Percentiles rank a stretch among this genome's conserved stretches.
phyloP scores from a whole-genome alignment of 306 rosid genomes.

The Begonia fuchsioides region DNA sequence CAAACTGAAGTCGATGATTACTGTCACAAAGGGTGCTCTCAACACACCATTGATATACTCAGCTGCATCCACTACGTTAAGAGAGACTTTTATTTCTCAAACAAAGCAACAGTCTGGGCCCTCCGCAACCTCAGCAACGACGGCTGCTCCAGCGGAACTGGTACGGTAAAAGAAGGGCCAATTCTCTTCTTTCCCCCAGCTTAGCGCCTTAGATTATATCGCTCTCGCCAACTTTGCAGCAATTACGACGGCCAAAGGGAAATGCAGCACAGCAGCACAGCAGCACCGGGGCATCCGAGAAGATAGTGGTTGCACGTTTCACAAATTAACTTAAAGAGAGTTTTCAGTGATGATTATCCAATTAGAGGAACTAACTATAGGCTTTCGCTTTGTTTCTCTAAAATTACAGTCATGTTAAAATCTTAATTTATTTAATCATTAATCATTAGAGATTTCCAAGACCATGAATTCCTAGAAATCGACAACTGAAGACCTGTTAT shows the following conservation, averaged over 20 bases:
- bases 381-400: no score
- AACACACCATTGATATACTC: constrained; percentile 4
- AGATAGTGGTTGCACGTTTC: background rate
- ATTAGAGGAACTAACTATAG: no score
- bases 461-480: background rate
- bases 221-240: background rate
- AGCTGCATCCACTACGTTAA: constrained; percentile 4
- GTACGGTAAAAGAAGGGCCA: background rate
- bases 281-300: background rate
- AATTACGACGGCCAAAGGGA: background rate
- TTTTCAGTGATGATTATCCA: no score
- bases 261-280: background rate
- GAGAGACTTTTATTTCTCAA: constrained; percentile 7
- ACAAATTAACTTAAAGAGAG: no score
- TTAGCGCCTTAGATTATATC: background rate
- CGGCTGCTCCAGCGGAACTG: background rate
- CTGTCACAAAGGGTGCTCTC: constrained; percentile 1
- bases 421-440: background rate
- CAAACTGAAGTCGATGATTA: background rate
- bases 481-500: background rate
- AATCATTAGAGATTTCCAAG: background rate
- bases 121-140: background rate
- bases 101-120: constrained; percentile 1
- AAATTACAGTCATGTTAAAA: no score
- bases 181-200: no score